These are phyloP conservation scores for Naumovozyma baii DNA, from an alignment of 805 yeast species.

Conservation along the genomic window DNA sequence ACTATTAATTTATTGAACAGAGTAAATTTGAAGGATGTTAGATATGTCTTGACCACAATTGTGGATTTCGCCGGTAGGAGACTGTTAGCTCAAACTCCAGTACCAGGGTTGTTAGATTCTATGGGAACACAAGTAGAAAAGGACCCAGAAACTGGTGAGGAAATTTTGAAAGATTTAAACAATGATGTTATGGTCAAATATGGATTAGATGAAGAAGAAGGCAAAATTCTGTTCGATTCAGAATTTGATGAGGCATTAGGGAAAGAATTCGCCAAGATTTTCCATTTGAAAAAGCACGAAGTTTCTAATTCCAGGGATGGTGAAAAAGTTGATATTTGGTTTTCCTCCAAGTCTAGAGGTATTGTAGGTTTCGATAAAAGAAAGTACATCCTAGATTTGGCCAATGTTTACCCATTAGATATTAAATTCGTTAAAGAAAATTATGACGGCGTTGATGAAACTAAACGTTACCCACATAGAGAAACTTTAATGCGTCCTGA, in stretches of 20 bases:
- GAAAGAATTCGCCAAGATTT: conserved; percentile 51
- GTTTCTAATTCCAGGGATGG: conserved; percentile 28
- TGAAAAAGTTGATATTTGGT: conserved; percentile 39
- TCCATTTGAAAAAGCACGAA: conserved; percentile 67
- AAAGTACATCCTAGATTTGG: conserved; percentile 73
- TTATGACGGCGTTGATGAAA: conserved; percentile 33
- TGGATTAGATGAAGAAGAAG: conserved; percentile 60
- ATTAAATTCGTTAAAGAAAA: conserved; percentile 60
- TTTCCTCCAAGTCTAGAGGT: conserved; percentile 79
- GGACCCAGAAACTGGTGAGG: conserved; percentile 36
- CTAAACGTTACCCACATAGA: conserved; percentile 66
- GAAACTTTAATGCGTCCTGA: conserved; percentile 75
- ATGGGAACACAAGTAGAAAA: conserved; percentile 33
- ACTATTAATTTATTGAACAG: conserved; percentile 62
- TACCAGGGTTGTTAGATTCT: conserved; percentile 60
- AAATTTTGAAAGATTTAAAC: conserved; percentile 29
- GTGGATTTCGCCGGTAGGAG: conserved; percentile 88
- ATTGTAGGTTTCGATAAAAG: conserved; percentile 78
- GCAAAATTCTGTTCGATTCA: conserved; percentile 40
- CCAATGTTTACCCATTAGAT: conserved; percentile 78
- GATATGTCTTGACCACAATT: conserved; percentile 69
- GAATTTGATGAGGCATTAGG: conserved; percentile 48
- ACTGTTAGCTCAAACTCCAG: conserved; percentile 86
- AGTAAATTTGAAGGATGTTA: conserved; percentile 52
- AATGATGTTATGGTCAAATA: conserved; percentile 49